Base-by-base conservation (phyloP, 768 basidiomycete genomes). In the Mycena albidolilacea region DNA sequence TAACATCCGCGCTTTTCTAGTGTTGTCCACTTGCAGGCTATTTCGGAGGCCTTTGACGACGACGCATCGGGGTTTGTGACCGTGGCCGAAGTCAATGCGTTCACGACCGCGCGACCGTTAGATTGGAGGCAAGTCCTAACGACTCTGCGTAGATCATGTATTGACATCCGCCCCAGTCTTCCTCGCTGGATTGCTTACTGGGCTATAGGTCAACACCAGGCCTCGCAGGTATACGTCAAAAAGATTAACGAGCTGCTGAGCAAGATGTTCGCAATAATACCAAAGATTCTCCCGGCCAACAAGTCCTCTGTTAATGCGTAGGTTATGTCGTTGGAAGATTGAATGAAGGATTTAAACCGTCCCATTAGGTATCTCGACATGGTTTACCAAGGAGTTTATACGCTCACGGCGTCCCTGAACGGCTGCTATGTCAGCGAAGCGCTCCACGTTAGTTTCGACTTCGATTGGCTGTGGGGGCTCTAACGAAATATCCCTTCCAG, bases 21-120 rank as follows among this genome's bases (percentile, higher is more conserved):
- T 37, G 69, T 84, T 17, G 60, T 75, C 23, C 78, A 79, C 55
- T 69, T 85, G 7, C 83, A 82, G 21, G 74, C 80, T 0, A 76
- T 86, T 48, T 75, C 80, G 21, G 85, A 85, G 68, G 85, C 84
- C 0, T 82, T 86, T 57, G 86, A 87, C 54, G 83, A 83, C 38
- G 85, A 87, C 69, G 81, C 78, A 0, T 82, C 83, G 7, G 60
- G 71, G 1, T 72, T 68, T 37, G 55, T 75, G 5, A 75, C 70
- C 30, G 61, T 72, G 1, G 64, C 64, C 11, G 74, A 75, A 41
- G 71, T 60, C n/a, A 75, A 75, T 39, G n/a, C 43, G 5, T 75
- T 75, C 38, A 72, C 74, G 35, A 62, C 30, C 14, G 8, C 10
- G 30, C 67, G 74, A 5, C 74, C 74, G 4, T 17, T 70, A 5